phyloP scores from a whole-genome alignment of 371 early-diverging fungal genomes.

The Mortierella sp. region DNA sequence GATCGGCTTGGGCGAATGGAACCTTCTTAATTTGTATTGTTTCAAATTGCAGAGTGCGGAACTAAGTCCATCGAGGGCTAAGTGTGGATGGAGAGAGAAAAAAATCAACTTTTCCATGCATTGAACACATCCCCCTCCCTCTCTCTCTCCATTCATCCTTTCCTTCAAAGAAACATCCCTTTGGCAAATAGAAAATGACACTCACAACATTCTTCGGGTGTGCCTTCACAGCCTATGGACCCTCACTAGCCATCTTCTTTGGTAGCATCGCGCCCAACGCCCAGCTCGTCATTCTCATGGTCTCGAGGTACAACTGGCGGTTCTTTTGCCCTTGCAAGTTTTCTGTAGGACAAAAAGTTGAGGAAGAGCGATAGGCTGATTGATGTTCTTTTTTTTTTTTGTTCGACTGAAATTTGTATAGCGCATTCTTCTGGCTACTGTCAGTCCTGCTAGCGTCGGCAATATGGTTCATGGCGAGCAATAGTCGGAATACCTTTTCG shows the following conservation, averaged over 20 bases:
- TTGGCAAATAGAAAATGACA: conserved; percentile 61
- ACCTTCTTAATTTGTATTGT: too few species aligned
- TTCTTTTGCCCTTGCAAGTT: not conserved
- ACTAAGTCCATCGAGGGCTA: too few species aligned
- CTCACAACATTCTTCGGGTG: conserved; percentile 79
- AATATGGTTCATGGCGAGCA: conserved; percentile 73
- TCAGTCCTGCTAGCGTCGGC: conserved; percentile 77
- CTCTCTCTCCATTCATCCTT: not conserved
- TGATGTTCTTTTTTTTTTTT: not conserved
- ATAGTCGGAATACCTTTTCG: conserved; percentile 47
- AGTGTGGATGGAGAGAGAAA: too few species aligned
- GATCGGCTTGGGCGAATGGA: too few species aligned
- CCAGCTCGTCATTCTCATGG: conserved; percentile 76
- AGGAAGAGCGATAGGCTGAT: not conserved
- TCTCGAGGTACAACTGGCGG: conserved; percentile 68
- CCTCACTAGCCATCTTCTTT: conserved; percentile 78
- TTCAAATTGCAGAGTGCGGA: too few species aligned
- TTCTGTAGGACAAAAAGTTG: not conserved
- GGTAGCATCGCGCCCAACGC: conserved; percentile 75
- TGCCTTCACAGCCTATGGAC: conserved; percentile 80
- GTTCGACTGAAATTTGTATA: conserved; percentile 37
- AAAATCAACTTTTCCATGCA: too few species aligned
- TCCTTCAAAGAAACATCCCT: not conserved
- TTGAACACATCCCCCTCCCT: not conserved
- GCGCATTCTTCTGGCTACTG: conserved; percentile 84